These are phyloP conservation scores for Anethum foeniculum DNA, from an alignment of 140 eudicot species.

Conservation along the genomic window DNA sequence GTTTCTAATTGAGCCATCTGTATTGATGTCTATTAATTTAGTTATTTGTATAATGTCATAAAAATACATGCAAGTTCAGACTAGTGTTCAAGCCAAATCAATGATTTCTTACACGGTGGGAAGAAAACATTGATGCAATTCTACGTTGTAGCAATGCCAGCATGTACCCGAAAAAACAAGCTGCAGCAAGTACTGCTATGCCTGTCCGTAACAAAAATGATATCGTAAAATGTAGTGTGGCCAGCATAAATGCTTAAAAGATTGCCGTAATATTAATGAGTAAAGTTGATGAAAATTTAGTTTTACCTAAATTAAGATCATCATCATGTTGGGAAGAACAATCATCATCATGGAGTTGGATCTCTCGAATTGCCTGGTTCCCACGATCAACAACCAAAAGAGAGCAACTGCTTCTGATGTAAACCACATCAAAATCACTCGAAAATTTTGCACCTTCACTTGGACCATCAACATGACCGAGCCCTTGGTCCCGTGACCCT, in stretches of 20 bases:
- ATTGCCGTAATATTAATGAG: background rate
- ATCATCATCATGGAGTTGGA: slow-evolving; percentile 78
- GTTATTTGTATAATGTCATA: background rate
- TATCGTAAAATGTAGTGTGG: background rate
- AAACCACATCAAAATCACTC: slow-evolving; percentile 72
- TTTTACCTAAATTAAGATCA: slow-evolving; percentile 59
- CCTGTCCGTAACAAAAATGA: slow-evolving; percentile 28
- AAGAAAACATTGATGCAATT: slow-evolving; percentile 32
- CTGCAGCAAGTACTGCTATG: slow-evolving; percentile 40
- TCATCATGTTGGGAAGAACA: slow-evolving; percentile 50
- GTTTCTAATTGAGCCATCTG: background rate
- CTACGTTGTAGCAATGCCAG: slow-evolving; percentile 47
- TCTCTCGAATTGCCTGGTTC: slow-evolving; percentile 87
- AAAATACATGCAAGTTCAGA: background rate
- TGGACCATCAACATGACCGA: slow-evolving; percentile 80
- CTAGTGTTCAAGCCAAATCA: background rate
- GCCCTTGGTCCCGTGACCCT: slow-evolving; percentile 63
- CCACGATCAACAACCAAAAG: slow-evolving; percentile 86
- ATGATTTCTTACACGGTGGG: slow-evolving; percentile 25
- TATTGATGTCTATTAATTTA: background rate
- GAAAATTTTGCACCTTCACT: slow-evolving; percentile 86
- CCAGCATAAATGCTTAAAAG: background rate
- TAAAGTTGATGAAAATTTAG: background rate
- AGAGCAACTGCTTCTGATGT: slow-evolving; percentile 69
- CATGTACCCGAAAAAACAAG: slow-evolving; percentile 49